Percentiles rank a stretch among this genome's conserved stretches.
phyloP scores from a whole-genome alignment of 83 land plant species.

The Picea mariana region DNA sequence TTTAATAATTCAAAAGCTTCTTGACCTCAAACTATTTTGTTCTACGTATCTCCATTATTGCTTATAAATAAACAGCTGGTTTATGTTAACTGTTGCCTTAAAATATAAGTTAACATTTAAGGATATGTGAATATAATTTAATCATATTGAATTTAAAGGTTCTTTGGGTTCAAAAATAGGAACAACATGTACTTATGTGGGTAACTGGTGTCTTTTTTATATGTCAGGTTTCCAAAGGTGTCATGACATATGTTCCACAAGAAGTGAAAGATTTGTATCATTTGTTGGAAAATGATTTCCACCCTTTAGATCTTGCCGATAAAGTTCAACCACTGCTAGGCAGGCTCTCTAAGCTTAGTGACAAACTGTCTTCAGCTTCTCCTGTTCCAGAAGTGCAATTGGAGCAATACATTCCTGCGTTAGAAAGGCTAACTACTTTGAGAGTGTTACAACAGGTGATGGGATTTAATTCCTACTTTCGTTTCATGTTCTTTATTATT shows the following conservation, averaged over 20 bases:
- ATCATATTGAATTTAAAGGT: no score
- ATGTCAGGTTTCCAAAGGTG: constrained; percentile 75
- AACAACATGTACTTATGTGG: background rate
- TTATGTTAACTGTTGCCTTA: no score
- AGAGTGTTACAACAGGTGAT: constrained; percentile 89
- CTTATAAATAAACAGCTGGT: no score
- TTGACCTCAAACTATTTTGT: no score
- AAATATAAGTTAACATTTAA: no score
- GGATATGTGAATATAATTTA: no score
- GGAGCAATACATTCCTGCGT: constrained; percentile 76
- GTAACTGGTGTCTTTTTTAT: background rate
- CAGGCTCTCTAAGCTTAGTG: constrained; percentile 73
- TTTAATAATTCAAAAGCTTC: no score
- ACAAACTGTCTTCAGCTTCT: constrained; percentile 81
- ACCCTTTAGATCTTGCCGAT: constrained; percentile 80
- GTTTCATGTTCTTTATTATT: background rate
- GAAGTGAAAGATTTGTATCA: constrained; percentile 89
- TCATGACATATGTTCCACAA: constrained; percentile 75
- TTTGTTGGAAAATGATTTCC: constrained; percentile 82
- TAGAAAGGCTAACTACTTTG: constrained; percentile 81
- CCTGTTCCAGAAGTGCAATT: constrained; percentile 89
- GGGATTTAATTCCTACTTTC: background rate
- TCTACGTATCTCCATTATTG: no score
- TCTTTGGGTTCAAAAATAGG: no score
- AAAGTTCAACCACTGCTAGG: constrained; percentile 74